A percentile compares a stretch with the other conserved stretches of the same genome.
Conservation (phyloP, 306 rosid species). For the peach (Prunus persica) region DNA sequence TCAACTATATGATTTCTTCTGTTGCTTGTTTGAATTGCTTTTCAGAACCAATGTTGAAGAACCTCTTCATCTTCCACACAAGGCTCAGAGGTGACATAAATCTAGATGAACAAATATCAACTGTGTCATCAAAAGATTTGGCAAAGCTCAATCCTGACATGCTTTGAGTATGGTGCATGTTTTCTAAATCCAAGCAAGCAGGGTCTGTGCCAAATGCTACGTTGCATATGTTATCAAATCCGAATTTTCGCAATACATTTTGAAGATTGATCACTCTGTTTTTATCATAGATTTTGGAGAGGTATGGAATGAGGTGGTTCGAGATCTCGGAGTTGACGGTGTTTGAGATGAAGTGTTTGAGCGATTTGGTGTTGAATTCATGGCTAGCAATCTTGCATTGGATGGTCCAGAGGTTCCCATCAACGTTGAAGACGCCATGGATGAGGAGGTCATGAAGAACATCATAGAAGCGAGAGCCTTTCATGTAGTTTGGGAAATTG, state of each 20-base stretch:
- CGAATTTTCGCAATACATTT: slow-evolving; percentile 8
- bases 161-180: not conserved
- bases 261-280: slow-evolving; percentile 18
- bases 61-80: slow-evolving; percentile 19
- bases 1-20: slow-evolving; percentile 10
- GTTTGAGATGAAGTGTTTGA: slow-evolving; percentile 24
- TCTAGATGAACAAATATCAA: slow-evolving; percentile 1
- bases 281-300: not conserved
- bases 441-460: slow-evolving; percentile 28
- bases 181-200: not conserved
- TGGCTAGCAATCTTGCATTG: slow-evolving; percentile 36
- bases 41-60: slow-evolving; percentile 19
- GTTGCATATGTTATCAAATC: slow-evolving; percentile 13
- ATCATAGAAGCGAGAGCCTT: slow-evolving; percentile 21
- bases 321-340: slow-evolving; percentile 17
- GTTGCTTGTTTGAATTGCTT: slow-evolving; percentile 14
- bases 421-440: slow-evolving; percentile 16
- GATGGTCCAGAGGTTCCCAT: slow-evolving; percentile 19
- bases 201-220: slow-evolving; percentile 21
- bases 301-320: slow-evolving; percentile 11
- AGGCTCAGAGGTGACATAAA: slow-evolving; percentile 8
- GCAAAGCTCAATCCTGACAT: not conserved
- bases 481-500: slow-evolving; percentile 31
- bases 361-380: slow-evolving; percentile 31
- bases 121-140: slow-evolving; percentile 22